Conservation (phyloP, 2,329 filamentous ascomycete species). For the Mycosphaerella arachidis region DNA sequence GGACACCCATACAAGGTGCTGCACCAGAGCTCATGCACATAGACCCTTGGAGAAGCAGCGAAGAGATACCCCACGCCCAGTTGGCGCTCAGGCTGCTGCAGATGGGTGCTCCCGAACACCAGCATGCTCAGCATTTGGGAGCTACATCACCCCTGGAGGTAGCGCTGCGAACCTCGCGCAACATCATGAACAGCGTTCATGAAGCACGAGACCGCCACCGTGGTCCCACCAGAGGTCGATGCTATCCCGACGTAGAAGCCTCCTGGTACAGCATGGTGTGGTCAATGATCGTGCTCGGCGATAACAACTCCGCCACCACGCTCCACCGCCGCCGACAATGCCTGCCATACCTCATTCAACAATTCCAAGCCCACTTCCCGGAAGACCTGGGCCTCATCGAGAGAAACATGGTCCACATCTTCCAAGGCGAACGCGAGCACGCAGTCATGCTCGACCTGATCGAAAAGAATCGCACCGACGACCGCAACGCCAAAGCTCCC, state of each 20-base stretch:
- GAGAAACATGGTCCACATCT: slow-evolving; percentile 62
- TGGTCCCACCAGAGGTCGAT: slow-evolving; percentile 27
- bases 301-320: slow-evolving; percentile 21
- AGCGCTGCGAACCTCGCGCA: slow-evolving; percentile 70
- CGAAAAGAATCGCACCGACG: slow-evolving; percentile 52
- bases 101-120: slow-evolving; percentile 40
- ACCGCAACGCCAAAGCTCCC: slow-evolving; percentile 50
- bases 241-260: slow-evolving; percentile 48
- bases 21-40: slow-evolving; percentile 58
- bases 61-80: slow-evolving; percentile 58
- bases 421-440: slow-evolving; percentile 49
- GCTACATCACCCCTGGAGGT: slow-evolving; percentile 63
- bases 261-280: slow-evolving; percentile 71
- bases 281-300: slow-evolving; percentile 51
- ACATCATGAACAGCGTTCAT: slow-evolving; percentile 71
- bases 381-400: slow-evolving; percentile 70
- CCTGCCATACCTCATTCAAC: slow-evolving; percentile 60
- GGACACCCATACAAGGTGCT: slow-evolving; percentile 24
- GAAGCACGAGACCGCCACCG: slow-evolving; percentile 37
- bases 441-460: slow-evolving; percentile 52
- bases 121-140: slow-evolving; percentile 53
- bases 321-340: slow-evolving; percentile 49
- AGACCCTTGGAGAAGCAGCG: slow-evolving; percentile 69
- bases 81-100: slow-evolving; percentile 55
- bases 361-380: slow-evolving; percentile 61